A percentile compares a stretch with the other conserved stretches of the same genome.
These are phyloP conservation scores for Boletus patriciae DNA, from an alignment of 768 basidiomycete species.

Conservation along the genomic window DNA sequence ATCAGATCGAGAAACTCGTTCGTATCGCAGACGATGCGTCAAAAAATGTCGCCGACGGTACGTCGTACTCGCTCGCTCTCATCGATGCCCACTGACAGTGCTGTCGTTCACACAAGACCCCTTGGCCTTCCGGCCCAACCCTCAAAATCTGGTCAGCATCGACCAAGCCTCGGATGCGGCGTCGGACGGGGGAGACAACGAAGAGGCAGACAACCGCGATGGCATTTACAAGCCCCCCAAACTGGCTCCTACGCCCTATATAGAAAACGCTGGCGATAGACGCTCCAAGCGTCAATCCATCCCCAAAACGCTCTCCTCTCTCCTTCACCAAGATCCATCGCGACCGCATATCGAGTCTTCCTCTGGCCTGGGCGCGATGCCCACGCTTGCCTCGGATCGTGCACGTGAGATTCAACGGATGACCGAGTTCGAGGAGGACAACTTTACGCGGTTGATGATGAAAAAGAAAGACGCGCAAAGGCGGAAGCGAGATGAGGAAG, in stretches of 20 bases:
- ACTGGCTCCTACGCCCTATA: constrained; percentile 87
- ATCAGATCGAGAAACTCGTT: constrained; percentile 95
- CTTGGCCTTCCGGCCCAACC: constrained; percentile 90
- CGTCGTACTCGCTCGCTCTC: constrained; percentile 11
- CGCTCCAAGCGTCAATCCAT: constrained; percentile 50
- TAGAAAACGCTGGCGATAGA: constrained; percentile 51
- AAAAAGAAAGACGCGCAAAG: constrained; percentile 81
- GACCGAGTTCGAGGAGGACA: constrained; percentile 90
- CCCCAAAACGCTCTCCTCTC: constrained; percentile 62
- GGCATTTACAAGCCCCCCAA: constrained; percentile 83
- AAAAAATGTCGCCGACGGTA: constrained; percentile 57
- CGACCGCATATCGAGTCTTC: constrained; percentile 71
- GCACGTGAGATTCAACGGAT: constrained; percentile 79
- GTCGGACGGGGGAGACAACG: constrained; percentile 29
- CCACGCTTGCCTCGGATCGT: constrained; percentile 57
- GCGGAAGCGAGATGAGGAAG: constrained; percentile 78
- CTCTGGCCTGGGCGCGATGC: constrained; percentile 66
- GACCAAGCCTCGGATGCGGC: constrained; percentile 34
- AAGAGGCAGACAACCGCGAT: constrained; percentile 33
- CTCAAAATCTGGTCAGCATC: constrained; percentile 60
- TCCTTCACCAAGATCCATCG: constrained; percentile 51
- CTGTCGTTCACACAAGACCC: constrained; percentile 59
- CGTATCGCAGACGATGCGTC: constrained; percentile 65
- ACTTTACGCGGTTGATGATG: constrained; percentile 88
- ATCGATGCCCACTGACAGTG: background rate